Percentiles rank a stretch among this genome's conserved stretches.
Evolutionary conservation across 2,329 filamentous ascomycete species (phyloP).

Genomic region (Aspergillus transmontanensis): DNA sequence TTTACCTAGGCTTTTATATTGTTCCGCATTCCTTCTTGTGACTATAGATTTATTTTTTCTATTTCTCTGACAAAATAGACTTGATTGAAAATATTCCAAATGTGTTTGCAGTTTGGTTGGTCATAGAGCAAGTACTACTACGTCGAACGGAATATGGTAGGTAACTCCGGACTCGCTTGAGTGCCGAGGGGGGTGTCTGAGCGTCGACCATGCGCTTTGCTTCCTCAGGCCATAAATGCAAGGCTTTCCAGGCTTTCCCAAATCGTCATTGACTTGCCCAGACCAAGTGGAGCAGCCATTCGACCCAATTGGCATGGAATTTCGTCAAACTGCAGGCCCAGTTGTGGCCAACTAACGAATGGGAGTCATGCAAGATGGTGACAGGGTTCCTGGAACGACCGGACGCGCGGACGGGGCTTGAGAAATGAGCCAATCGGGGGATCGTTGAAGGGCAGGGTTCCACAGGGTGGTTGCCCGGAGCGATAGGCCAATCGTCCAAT

Average conservation of each 20-base stretch:
- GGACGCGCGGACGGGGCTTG: conserved; percentile 22
- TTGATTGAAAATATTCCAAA: conserved; percentile 1
- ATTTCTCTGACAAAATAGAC: conserved; percentile 21
- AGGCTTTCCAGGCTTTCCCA: neutral
- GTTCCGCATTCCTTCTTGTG: conserved; percentile 17
- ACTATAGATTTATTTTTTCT: conserved; percentile 20
- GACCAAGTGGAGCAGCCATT: conserved; percentile 4
- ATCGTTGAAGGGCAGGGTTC: neutral
- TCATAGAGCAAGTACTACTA: neutral
- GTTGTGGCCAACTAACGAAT: conserved; percentile 15
- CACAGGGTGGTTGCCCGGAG: conserved; percentile 13
- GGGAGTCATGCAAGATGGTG: conserved; percentile 3
- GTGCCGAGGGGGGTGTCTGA: neutral
- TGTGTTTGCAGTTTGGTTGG: neutral
- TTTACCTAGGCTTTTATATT: conserved; percentile 10
- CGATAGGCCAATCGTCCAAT: conserved; percentile 20
- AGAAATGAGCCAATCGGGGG: conserved; percentile 13
- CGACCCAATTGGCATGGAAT: conserved; percentile 16
- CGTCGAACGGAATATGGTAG: neutral
- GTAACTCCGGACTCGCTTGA: neutral
- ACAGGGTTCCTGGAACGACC: conserved; percentile 17
- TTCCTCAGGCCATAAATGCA: neutral
- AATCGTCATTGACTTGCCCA: conserved; percentile 3
- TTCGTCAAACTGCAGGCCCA: conserved; percentile 1
- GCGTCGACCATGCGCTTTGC: neutral